Evolutionary conservation across 805 yeast genomes (phyloP).

Genomic region (Saccharomycopsis guyanensis): DNA sequence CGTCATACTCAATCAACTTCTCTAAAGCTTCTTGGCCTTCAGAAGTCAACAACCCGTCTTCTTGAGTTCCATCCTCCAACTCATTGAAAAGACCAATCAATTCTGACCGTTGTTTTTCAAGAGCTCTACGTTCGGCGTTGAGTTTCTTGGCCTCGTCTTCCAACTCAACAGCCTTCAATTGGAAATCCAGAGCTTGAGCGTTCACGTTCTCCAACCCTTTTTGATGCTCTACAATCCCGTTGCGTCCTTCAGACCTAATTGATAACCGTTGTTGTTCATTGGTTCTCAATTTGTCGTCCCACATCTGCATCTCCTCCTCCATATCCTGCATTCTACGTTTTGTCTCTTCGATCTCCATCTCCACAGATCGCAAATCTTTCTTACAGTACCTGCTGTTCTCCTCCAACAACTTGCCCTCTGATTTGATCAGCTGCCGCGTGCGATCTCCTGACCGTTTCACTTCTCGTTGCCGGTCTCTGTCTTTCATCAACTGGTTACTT

Average conservation of each 20-base stretch:
- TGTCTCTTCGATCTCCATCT: not conserved
- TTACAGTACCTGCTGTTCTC: constrained; percentile 10
- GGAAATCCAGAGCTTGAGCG: not conserved
- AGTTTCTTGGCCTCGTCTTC: constrained; percentile 9
- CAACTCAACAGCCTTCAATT: not conserved
- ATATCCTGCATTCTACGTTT: constrained; percentile 2
- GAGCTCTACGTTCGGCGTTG: constrained; percentile 1
- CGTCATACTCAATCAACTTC: not conserved
- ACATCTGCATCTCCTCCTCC: constrained; percentile 7
- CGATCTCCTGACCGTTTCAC: constrained; percentile 14
- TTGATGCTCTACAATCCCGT: not conserved
- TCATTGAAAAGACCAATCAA: not conserved
- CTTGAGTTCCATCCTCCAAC: constrained; percentile 5
- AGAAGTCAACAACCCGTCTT: constrained; percentile 7
- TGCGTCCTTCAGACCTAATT: constrained; percentile 4
- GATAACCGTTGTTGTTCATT: not conserved
- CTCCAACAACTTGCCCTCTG: constrained; percentile 15
- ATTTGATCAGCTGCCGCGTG: constrained; percentile 13
- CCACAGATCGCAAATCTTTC: constrained; percentile 12
- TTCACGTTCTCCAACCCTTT: not conserved
- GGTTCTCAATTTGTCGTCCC: constrained; percentile 9
- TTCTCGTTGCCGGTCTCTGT: constrained; percentile 14
- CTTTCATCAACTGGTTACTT: constrained; percentile 2
- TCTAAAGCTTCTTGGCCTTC: not conserved
- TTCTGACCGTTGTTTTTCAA: constrained; percentile 11